Percentiles rank a stretch among this genome's conserved stretches.
Evolutionary conservation across 1,284 basidiomycete genomes (phyloP).

Genomic region (Vanrija sp.): DNA sequence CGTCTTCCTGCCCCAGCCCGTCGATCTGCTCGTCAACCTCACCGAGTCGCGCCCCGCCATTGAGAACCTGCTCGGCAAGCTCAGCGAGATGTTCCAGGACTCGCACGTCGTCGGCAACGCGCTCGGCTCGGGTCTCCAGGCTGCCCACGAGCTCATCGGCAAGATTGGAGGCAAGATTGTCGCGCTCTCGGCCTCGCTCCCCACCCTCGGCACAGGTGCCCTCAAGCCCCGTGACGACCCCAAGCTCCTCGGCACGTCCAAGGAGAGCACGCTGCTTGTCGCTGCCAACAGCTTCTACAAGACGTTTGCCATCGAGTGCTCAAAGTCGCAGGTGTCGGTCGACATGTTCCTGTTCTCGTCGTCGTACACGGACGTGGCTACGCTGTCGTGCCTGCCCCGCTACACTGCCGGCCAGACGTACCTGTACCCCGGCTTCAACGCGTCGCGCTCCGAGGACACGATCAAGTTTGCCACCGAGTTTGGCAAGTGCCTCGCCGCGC

Average conservation of each 20-base stretch:
- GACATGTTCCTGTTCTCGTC: constrained; percentile 99
- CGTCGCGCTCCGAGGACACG: constrained; percentile 87
- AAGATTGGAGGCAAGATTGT: constrained; percentile 95
- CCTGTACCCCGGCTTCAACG: constrained; percentile 98
- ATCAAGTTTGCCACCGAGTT: constrained; percentile 98
- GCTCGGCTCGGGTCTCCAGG: constrained; percentile 91
- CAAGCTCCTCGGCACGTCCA: constrained; percentile 90
- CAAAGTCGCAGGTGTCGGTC: constrained; percentile 92
- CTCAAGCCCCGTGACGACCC: constrained; percentile 96
- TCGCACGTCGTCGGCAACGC: constrained; percentile 88
- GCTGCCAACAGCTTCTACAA: constrained; percentile 94
- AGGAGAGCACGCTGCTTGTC: constrained; percentile 85
- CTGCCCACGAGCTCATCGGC: constrained; percentile 90
- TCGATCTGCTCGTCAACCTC: constrained; percentile 90
- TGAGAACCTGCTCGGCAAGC: constrained; percentile 73
- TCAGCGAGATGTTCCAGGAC: constrained; percentile 97
- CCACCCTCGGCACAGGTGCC: constrained; percentile 82
- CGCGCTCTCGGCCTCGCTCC: constrained; percentile 80
- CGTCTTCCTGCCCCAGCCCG: constrained; percentile 95
- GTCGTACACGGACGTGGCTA: constrained; percentile 92
- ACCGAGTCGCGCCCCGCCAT: constrained; percentile 76
- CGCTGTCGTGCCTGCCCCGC: constrained; percentile 72
- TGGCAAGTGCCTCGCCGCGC: constrained; percentile 84
- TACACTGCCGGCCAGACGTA: constrained; percentile 98
- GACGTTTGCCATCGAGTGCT: constrained; percentile 98